A percentile compares a stretch with the other conserved stretches of the same genome.
Conservation (phyloP, 225 moss, liverwort and hornwort genomes). For the Pleurozium schreberi region DNA sequence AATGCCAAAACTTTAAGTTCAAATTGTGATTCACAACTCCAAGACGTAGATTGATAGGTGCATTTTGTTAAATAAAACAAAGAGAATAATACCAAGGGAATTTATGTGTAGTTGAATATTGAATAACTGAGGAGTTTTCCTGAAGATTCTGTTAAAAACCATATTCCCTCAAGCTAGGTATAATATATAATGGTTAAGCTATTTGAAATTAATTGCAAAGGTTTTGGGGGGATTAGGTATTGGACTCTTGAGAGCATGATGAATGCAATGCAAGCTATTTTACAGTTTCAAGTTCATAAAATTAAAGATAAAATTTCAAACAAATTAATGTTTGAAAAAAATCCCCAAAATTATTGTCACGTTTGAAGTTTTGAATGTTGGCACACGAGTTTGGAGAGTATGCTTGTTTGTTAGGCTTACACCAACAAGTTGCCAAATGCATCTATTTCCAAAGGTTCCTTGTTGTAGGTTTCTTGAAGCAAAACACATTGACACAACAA, state of each 20-base stretch:
- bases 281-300: neutral
- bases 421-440: neutral
- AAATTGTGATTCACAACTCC: no score
- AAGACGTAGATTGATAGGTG: no score
- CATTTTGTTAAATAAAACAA: no score
- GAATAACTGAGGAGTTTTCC: no score
- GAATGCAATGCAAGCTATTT: neutral
- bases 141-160: no score
- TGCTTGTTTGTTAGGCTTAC: neutral
- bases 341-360: neutral
- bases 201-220: neutral
- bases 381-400: neutral
- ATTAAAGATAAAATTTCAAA: neutral
- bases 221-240: rapidly evolving
- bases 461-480: neutral
- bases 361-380: neutral
- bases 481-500: neutral
- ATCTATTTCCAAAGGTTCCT: neutral
- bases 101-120: no score
- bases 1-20: no score
- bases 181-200: neutral
- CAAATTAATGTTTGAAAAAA: neutral
- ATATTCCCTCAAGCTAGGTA: no score
- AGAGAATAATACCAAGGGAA: no score
- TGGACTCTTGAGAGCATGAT: neutral